phyloP scores from a whole-genome alignment of 176 grass and related monocot genomes.

The Avena eriantha region DNA sequence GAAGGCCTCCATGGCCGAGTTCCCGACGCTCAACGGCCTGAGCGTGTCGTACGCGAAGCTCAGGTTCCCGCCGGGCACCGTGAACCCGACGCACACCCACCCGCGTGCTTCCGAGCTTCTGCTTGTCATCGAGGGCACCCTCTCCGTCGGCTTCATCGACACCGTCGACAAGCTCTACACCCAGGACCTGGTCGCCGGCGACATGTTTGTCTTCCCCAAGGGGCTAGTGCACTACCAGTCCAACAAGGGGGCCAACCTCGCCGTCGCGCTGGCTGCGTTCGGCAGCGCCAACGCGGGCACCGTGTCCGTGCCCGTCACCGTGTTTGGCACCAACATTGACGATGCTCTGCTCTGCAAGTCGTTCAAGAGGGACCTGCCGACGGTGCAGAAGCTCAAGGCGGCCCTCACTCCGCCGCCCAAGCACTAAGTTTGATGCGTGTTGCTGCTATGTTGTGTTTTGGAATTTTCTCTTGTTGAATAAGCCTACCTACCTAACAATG shows the following conservation, averaged over 20 bases:
- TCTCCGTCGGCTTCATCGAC: constrained; percentile 63
- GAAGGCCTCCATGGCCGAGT: constrained; percentile 41
- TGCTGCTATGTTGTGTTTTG: neutral
- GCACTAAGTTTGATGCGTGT: neutral
- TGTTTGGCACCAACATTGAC: constrained; percentile 46
- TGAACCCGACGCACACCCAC: constrained; percentile 70
- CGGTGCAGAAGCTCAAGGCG: constrained; percentile 42
- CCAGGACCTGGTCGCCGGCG: constrained; percentile 34
- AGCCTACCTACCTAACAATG: neutral
- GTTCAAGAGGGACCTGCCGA: constrained; percentile 45
- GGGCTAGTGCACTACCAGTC: constrained; percentile 63
- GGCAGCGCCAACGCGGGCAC: constrained; percentile 44
- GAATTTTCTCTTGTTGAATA: neutral
- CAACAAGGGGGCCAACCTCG: constrained; percentile 22
- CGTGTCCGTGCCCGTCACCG: constrained; percentile 26
- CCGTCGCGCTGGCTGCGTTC: constrained; percentile 40
- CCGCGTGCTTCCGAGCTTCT: constrained; percentile 63
- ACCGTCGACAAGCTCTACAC: constrained; percentile 38
- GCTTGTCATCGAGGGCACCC: constrained; percentile 45
- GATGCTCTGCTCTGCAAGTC: constrained; percentile 46
- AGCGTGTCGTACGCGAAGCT: constrained; percentile 51
- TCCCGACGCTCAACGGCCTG: constrained; percentile 61
- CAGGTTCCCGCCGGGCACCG: constrained; percentile 36
- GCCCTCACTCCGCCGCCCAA: constrained; percentile 2
- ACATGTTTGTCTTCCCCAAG: constrained; percentile 62